Percentiles rank a stretch among this genome's conserved stretches.
Conservation (phyloP, 768 basidiomycete species). For the Russula virescens region DNA sequence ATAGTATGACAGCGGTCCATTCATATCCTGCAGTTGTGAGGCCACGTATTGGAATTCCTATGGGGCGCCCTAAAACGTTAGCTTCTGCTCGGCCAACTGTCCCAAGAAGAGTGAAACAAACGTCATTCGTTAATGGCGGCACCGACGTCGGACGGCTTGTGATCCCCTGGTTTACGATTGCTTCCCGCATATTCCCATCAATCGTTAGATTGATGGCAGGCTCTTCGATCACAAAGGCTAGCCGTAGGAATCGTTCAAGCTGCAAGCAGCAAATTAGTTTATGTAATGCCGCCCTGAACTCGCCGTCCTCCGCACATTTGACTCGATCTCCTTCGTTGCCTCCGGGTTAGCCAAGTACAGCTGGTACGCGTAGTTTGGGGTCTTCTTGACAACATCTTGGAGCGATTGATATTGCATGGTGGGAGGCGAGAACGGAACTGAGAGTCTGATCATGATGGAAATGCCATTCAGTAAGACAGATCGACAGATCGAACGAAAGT, state of each 20-base stretch:
- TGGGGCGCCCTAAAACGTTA: neutral
- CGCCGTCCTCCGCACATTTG: constrained; percentile 40
- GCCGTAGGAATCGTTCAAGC: constrained; percentile 25
- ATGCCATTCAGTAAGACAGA: neutral
- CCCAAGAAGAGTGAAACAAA: neutral
- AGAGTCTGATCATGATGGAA: constrained; percentile 41
- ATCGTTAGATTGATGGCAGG: neutral
- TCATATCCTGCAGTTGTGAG: constrained; percentile 46
- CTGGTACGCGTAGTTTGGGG: constrained; percentile 63
- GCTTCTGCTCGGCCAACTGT: neutral
- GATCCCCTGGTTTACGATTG: constrained; percentile 5
- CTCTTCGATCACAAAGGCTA: constrained; percentile 14
- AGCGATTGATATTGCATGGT: constrained; percentile 43
- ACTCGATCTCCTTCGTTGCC: constrained; percentile 52
- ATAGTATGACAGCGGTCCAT: constrained; percentile 74
- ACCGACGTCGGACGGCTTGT: neutral
- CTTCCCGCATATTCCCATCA: constrained; percentile 16
- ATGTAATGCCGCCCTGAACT: neutral
- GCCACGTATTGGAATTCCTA: constrained; percentile 56
- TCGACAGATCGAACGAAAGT: neutral
- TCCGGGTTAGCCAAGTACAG: constrained; percentile 52
- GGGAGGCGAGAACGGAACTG: constrained; percentile 63
- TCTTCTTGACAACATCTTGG: constrained; percentile 43
- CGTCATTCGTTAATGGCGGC: constrained; percentile 21
- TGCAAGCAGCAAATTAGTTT: constrained; percentile 8